A percentile compares a stretch with the other conserved stretches of the same genome.
Conservation (phyloP, 768 basidiomycete genomes). For the Leccinum olivaceopallidum region DNA sequence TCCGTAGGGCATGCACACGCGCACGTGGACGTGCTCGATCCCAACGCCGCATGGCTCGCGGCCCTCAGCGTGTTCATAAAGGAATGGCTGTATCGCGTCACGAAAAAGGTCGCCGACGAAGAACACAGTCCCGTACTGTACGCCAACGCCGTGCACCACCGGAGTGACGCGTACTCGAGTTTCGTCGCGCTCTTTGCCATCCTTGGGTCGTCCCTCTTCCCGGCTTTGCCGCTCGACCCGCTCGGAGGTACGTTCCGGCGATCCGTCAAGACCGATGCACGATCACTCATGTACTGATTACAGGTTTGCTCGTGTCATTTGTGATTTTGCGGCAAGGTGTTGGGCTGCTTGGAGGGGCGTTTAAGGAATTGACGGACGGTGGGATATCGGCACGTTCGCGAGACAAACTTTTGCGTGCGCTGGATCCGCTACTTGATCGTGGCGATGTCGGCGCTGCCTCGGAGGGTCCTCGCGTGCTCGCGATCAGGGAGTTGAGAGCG, state of each 20-base stretch:
- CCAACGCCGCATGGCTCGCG: conserved; percentile 98
- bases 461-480: conserved; percentile 37
- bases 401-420: conserved; percentile 50
- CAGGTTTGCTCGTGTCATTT: conserved; percentile 85
- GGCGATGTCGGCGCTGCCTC: conserved; percentile 23
- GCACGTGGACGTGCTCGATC: conserved; percentile 65
- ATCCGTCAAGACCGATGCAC: background rate
- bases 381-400: conserved; percentile 63
- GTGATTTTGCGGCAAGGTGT: conserved; percentile 84
- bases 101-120: conserved; percentile 85
- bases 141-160: conserved; percentile 97
- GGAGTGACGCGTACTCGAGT: conserved; percentile 96
- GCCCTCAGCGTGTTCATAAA: conserved; percentile 76
- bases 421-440: conserved; percentile 53
- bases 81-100: conserved; percentile 91
- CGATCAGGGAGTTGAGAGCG: conserved; percentile 60
- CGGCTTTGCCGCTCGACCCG: conserved; percentile 87
- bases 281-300: conserved; percentile 6
- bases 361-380: conserved; percentile 83
- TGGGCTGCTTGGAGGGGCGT: conserved; percentile 62
- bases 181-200: conserved; percentile 91
- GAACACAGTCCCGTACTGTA: conserved; percentile 89
- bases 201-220: conserved; percentile 84
- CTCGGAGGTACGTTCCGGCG: conserved; percentile 67
- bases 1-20: conserved; percentile 53